Conservation (phyloP, 352 stramenopile species). For the Pythium periplocum region DNA sequence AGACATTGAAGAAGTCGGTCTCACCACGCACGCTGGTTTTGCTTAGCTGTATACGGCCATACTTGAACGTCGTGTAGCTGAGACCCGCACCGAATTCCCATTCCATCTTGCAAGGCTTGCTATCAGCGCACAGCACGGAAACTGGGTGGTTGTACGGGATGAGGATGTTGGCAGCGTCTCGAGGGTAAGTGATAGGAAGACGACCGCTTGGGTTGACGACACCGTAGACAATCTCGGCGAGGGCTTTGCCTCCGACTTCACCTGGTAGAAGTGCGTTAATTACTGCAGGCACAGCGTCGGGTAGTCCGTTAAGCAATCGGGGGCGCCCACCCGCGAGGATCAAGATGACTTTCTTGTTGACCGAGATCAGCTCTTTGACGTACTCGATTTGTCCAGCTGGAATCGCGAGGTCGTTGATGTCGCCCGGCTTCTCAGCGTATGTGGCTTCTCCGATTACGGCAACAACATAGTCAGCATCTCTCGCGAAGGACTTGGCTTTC, state of each 20-base stretch:
- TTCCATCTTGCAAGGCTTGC: slow-evolving; percentile 19
- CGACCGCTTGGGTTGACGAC: slow-evolving; percentile 66
- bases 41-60: too few relatives aligned
- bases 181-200: slow-evolving; percentile 35
- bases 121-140: slow-evolving; percentile 22
- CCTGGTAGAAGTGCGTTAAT: slow-evolving; percentile 78
- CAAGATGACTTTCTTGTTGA: slow-evolving; percentile 76
- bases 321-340: slow-evolving; percentile 76
- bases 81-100: slow-evolving; percentile 63
- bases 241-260: slow-evolving; percentile 69
- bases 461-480: slow-evolving; percentile 54
- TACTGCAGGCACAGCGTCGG: slow-evolving; percentile 57
- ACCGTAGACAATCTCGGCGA: slow-evolving; percentile 80
- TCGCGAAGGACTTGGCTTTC: slow-evolving; percentile 44
- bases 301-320: slow-evolving; percentile 57
- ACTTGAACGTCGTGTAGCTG: slow-evolving; percentile 28
- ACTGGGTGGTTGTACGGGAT: slow-evolving; percentile 78
- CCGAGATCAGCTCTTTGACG: slow-evolving; percentile 51
- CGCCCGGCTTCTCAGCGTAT: slow-evolving; percentile 84
- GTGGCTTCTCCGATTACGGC: slow-evolving; percentile 69
- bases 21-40: slow-evolving; percentile 14
- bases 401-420: slow-evolving; percentile 75
- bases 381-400: slow-evolving; percentile 68
- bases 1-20: slow-evolving; percentile 13
- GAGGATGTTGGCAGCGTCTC: slow-evolving; percentile 49